Base-by-base conservation (phyloP, 1,284 basidiomycete genomes). In the Cryptococcus neoformans region DNA sequence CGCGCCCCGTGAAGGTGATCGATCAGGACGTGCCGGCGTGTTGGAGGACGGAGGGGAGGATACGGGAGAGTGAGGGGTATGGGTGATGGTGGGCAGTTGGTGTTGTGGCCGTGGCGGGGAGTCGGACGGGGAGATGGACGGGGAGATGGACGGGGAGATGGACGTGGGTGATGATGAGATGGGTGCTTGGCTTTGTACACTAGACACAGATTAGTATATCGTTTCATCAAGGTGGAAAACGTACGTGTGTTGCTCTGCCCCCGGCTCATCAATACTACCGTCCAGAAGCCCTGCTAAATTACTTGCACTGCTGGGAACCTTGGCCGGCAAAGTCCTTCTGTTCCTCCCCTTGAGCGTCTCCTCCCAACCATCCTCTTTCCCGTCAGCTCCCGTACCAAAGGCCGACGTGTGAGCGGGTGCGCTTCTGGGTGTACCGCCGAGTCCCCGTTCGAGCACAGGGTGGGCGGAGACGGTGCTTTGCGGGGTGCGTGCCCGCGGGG, bases 81-180 rank as follows among this genome's bases (percentile, higher is more conserved):
- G 67, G 53, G 66, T 63, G 28, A 70, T 70, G 21, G 63, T 65
- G 1, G 68, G 68, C 9, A 70, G 3, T 21, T 21, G 21, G 21
- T 21, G 21, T 21, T 21, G 21, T 21, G 21, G 21, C 21, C 21
- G 21, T 21, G 21, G 21, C 21, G 21, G 21, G 21, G 55, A 3
- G 56, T 38, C n/a, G 51, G 57, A 4, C 42, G 52, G 16, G 57
- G n/a, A 28, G 40, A n/a, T n/a, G n/a, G n/a, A n/a, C n/a, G n/a
- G n/a, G n/a, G n/a, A 49, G 35, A 45, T 42, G 12, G 53, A 47
- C 10, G 58, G 51, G 34, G 53, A 58, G 8, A 39, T 39, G 7
- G 50, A 11, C 21, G 38, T 50, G 14, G 46, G 34, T 12, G 46
- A 48, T 21, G 46, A 35, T 48, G 8, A 9, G 16, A n/a, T 17